These are phyloP conservation scores for Chernovozyma sophiae-reginae DNA, from an alignment of 1,139 yeast genomes.

Conservation along the genomic window DNA sequence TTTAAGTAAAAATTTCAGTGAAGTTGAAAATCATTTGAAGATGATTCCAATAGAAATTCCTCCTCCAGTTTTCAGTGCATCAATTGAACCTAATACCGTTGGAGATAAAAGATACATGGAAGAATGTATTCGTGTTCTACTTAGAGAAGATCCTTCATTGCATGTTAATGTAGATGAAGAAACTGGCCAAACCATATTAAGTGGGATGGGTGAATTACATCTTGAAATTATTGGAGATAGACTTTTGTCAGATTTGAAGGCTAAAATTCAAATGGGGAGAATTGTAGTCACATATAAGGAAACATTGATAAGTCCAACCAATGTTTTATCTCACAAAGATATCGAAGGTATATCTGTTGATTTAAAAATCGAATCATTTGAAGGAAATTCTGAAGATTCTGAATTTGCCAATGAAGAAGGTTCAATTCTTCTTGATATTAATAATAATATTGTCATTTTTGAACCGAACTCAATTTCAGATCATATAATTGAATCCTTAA, in stretches of 20 bases:
- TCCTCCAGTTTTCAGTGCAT: slow-evolving; percentile 87
- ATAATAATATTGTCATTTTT: slow-evolving; percentile 34
- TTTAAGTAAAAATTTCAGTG: slow-evolving; percentile 44
- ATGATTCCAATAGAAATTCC: slow-evolving; percentile 81
- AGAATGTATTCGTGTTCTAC: slow-evolving; percentile 56
- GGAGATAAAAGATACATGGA: slow-evolving; percentile 75
- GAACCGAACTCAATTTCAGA: slow-evolving; percentile 27
- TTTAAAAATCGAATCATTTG: slow-evolving; percentile 51
- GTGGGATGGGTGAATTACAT: slow-evolving; percentile 97
- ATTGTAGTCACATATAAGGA: slow-evolving; percentile 90
- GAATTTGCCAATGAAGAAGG: slow-evolving; percentile 37
- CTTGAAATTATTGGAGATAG: slow-evolving; percentile 83
- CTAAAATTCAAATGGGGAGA: slow-evolving; percentile 72
- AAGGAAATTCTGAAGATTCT: slow-evolving; percentile 37
- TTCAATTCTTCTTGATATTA: slow-evolving; percentile 30
- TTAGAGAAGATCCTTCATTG: slow-evolving; percentile 64
- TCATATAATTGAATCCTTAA: slow-evolving; percentile 22
- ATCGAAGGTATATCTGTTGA: slow-evolving; percentile 24
- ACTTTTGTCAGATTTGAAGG: slow-evolving; percentile 73
- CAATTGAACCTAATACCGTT: slow-evolving; percentile 77
- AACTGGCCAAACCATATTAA: slow-evolving; percentile 76
- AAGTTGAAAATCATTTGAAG: slow-evolving; percentile 46
- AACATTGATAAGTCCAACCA: slow-evolving; percentile 36
- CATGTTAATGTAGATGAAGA: slow-evolving; percentile 60
- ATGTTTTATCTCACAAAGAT: slow-evolving; percentile 7